Evolutionary conservation across 192 early-diverging fungal species (phyloP).

Genomic region (Coemansia furcata): DNA sequence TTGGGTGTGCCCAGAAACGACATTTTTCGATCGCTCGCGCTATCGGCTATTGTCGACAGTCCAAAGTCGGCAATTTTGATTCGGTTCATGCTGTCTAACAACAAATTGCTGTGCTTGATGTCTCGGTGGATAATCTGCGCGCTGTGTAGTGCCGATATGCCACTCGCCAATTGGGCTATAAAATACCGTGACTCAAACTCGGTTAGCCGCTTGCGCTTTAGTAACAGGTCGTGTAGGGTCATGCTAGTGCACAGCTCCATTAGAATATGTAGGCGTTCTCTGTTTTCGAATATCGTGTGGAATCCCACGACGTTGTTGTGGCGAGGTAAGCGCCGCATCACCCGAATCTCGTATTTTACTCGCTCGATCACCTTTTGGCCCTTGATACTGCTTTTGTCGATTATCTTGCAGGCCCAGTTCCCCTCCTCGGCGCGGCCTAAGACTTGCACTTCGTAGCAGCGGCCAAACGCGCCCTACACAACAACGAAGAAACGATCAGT

Average conservation of each 20-base stretch:
- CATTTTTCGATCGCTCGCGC: slow-evolving; percentile 85
- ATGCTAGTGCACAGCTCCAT: slow-evolving; percentile 90
- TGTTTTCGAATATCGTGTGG: slow-evolving; percentile 84
- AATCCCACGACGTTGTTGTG: slow-evolving; percentile 84
- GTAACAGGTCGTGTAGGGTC: slow-evolving; percentile 84
- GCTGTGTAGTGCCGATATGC: slow-evolving; percentile 78
- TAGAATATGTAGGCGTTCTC: slow-evolving; percentile 79
- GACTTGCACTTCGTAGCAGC: slow-evolving; percentile 70
- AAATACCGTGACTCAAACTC: slow-evolving; percentile 90
- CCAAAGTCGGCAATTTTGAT: slow-evolving; percentile 97
- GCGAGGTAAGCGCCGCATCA: slow-evolving; percentile 48
- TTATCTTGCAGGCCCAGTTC: slow-evolving; percentile 65
- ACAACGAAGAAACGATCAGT: slow-evolving; percentile 5
- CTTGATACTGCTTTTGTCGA: slow-evolving; percentile 51
- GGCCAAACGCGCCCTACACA: slow-evolving; percentile 84
- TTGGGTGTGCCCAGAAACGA: slow-evolving; percentile 97
- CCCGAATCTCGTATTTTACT: slow-evolving; percentile 49
- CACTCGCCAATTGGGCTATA: slow-evolving; percentile 78
- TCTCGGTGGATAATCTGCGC: slow-evolving; percentile 88
- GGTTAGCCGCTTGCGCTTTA: slow-evolving; percentile 69
- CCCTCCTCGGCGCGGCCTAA: slow-evolving; percentile 31
- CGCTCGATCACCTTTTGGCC: slow-evolving; percentile 50
- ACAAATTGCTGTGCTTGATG: slow-evolving; percentile 93
- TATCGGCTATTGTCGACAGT: slow-evolving; percentile 75
- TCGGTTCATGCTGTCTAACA: slow-evolving; percentile 76